Percentiles rank a stretch among this genome's conserved stretches.
phyloP scores from a whole-genome alignment of 129 eudicot genomes.

The Chrysanthemum makinoi region DNA sequence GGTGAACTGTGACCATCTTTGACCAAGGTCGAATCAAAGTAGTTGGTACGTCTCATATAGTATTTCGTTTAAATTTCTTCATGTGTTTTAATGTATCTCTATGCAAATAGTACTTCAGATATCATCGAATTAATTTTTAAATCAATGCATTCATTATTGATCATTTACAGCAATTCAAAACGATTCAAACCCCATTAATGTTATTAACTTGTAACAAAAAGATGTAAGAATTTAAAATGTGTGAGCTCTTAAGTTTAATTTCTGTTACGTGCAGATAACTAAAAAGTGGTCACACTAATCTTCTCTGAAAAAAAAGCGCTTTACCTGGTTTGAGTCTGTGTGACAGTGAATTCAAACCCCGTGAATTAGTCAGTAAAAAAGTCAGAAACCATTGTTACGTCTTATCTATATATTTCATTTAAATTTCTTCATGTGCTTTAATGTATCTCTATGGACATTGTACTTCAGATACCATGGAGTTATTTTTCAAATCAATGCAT shows the following conservation, averaged over 20 bases:
- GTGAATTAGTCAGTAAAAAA: too few relatives aligned
- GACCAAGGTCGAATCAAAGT: constrained; percentile 27
- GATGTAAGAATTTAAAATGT: not conserved
- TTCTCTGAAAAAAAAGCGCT: too few relatives aligned
- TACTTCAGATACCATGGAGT: not conserved
- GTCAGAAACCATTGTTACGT: too few relatives aligned
- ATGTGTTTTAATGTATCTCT: constrained; percentile 5
- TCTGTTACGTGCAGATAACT: too few relatives aligned
- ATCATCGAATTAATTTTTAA: not conserved
- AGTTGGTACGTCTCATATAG: not conserved
- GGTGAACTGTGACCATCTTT: constrained; percentile 15
- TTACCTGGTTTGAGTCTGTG: too few relatives aligned
- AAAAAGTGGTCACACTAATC: too few relatives aligned
- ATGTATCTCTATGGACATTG: not conserved
- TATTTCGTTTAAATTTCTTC: not conserved
- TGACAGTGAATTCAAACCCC: too few relatives aligned
- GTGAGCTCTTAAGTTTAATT: too few relatives aligned
- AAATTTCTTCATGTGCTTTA: constrained; percentile 4
- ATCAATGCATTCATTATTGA: not conserved
- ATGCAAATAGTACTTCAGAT: constrained; percentile 3
- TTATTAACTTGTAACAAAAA: not conserved
- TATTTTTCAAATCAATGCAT: not conserved
- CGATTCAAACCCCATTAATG: not conserved
- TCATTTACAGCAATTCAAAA: too few relatives aligned
- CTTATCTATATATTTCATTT: not conserved